Evolutionary conservation across 2,329 filamentous ascomycete species (phyloP).

Genomic region (Aspergillus tanneri): DNA sequence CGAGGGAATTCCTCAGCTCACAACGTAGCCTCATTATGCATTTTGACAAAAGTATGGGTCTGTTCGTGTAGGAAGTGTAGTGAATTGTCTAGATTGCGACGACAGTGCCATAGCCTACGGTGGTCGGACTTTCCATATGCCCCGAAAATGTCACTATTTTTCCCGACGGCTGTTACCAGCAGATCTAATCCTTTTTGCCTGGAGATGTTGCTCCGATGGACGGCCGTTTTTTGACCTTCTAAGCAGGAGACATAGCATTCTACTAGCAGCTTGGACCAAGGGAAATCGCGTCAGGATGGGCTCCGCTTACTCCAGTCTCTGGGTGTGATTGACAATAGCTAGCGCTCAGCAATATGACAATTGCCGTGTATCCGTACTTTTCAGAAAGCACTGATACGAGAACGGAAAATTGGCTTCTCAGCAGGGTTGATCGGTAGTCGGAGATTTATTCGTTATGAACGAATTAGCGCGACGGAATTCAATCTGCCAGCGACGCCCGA

Average conservation of each 20-base stretch:
- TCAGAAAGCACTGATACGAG: too few species aligned
- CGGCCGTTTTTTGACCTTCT: not conserved
- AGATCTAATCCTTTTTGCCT: too few species aligned
- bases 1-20: too few species aligned
- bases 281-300: not conserved
- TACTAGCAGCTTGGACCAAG: not conserved
- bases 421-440: not conserved
- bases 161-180: too few species aligned
- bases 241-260: not conserved
- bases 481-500: not conserved
- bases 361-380: not conserved
- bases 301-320: not conserved
- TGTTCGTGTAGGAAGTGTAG: too few species aligned
- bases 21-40: too few species aligned
- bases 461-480: not conserved
- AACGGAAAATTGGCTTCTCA: not conserved
- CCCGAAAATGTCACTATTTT: too few species aligned
- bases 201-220: not conserved
- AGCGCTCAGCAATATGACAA: not conserved
- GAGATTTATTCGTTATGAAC: not conserved
- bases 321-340: not conserved
- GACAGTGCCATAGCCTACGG: too few species aligned
- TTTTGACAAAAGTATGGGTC: too few species aligned
- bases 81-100: too few species aligned
- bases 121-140: too few species aligned